Evolutionary conservation across 1,139 yeast species (phyloP), one percentile per base, ranked within the genome.

Genomic region (Saccharomyces uvarum): DNA sequence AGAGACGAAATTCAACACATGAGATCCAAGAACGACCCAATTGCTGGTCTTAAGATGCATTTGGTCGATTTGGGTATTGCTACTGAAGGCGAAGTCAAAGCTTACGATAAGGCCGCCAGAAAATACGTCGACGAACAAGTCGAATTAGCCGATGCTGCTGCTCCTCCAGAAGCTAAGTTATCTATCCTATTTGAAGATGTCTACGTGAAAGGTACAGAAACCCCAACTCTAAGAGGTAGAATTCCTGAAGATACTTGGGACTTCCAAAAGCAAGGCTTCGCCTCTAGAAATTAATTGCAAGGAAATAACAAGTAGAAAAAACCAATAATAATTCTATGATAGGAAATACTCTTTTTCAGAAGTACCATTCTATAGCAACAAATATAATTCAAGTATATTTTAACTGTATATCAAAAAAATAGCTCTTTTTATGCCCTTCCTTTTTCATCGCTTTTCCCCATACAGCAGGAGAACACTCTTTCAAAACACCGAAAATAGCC

Each of bases 1-100:
- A 90, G 99, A 80, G 99, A 93, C 78, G 99, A 93, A 80, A 95
- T 93, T 66, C 98, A 91, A 78, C 95, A 93, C 80, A 91, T 93
- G 97, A 87, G 99, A 81, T 89, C 97, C 51, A 86, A 91, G 79
- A 90, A 87, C 73, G 99, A 93, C 75, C 97, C 98, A 67, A 90
- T 93, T 75, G 93, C 97, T 57, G 98, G 98, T 63, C 83, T 93
- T 72, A 91, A 91, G 82, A 84, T 84, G 69, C 86, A 83, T 59
- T 78, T 93, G 67, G 75, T 91, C 68, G 97, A 90, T 64, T 79
- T 83, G 73, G 82, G 80, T 59, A 83, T 93, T 66, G 95, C 97
- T 59, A 79, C 95, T 60, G 99, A 93, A 79, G 95, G 86, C 57
- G 98, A 93, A 79, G 82, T 93, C 74, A 89, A 90, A 81, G 74